A percentile compares a stretch with the other conserved stretches of the same genome.
Evolutionary conservation across 2,329 filamentous ascomycete genomes (phyloP).

Genomic region (Colletotrichum melonis): DNA sequence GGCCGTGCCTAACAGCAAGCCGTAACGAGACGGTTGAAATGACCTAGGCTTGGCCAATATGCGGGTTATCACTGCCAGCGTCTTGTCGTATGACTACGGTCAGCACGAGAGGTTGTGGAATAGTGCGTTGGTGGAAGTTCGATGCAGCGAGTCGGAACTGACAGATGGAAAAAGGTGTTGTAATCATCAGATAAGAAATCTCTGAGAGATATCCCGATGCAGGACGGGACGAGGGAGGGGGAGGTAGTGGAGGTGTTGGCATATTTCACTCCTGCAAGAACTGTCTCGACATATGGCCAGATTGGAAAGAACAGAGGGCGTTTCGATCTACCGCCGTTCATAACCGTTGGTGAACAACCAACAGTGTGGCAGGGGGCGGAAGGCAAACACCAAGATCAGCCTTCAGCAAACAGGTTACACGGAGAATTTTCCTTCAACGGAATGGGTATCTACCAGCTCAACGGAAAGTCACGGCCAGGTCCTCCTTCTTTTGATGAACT

Average conservation of each 20-base stretch:
- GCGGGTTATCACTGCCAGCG: background rate
- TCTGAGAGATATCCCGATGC: background rate
- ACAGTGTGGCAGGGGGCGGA: background rate
- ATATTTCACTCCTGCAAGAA: background rate
- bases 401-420: background rate
- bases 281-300: background rate
- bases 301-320: background rate
- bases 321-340: background rate
- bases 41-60: background rate
- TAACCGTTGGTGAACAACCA: background rate
- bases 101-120: background rate
- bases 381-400: background rate
- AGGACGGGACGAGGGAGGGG: background rate
- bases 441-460: background rate
- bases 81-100: background rate
- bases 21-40: background rate
- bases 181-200: background rate
- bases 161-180: background rate
- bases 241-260: background rate
- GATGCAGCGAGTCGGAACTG: background rate
- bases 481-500: background rate
- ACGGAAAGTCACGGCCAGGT: background rate
- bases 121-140: background rate
- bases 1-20: background rate
- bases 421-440: background rate